Evolutionary conservation across 2,329 filamentous ascomycete species (phyloP), one percentile per base, ranked within the genome.

Genomic region (Fusarium cicatricum): DNA sequence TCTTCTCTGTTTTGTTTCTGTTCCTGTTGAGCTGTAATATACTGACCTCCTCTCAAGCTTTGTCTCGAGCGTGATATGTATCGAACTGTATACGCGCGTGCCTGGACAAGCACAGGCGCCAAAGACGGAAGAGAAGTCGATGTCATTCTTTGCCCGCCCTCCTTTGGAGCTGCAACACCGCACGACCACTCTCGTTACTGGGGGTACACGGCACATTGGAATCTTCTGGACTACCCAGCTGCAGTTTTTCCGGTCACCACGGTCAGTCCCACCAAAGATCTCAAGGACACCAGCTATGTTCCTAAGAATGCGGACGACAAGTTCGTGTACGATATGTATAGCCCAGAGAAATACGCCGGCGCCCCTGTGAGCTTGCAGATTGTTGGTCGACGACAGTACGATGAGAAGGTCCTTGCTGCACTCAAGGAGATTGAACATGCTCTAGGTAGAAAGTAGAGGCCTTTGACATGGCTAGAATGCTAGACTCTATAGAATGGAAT

Each of bases 171-270:
- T 57, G 78, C 72, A 64, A 52, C 74, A 55, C 58, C 85, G 58
- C 71, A 84, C 60, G 72, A 73, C 4, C 63, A 71, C 10, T 72
- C 69, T 4, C 69, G 71, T 66, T 88, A 69, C 77, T 90, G 86
- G 86, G 81, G 81, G 2, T 91, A 90, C 62, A 89, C 86, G 0
- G 75, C 81, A 1, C 82, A 86, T 57, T 90, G 87, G 86, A 91
- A 90, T 67, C 65, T 90, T 36, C 78, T 90, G 2, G 87, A 91
- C 69, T 89, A 89, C 69, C 85, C 88, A 1, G 81, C 79, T 10
- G 71, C 83, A 2, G 79, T 85, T 0, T 88, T 90, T 66, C 88
- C 88, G 0, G 84, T 82, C 1, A 71, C 70, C 4, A 68, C 57
- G 2, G 71, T 71, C 3, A 65, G 71, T 26, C 63, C 67, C 0